Evolutionary conservation across 2,329 filamentous ascomycete species (phyloP).

Genomic region (Cephalotrichum gorgonifer): DNA sequence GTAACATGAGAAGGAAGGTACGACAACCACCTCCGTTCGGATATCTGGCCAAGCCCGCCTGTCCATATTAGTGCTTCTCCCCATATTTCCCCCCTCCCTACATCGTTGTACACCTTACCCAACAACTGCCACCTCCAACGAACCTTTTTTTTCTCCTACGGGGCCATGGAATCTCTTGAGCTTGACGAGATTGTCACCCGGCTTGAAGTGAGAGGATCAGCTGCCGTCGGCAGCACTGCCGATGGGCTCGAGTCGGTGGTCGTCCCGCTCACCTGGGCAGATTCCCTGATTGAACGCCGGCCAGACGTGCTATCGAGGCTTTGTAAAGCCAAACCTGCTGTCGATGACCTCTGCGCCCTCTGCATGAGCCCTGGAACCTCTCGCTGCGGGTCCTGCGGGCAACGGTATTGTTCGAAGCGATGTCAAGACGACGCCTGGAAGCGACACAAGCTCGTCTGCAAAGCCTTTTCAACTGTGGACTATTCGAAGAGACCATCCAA

Average conservation of each 20-base stretch:
- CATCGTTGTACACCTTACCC: too few species aligned
- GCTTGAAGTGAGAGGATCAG: too few species aligned
- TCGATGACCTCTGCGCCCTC: not conserved
- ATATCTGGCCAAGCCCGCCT: too few species aligned
- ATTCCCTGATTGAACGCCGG: not conserved
- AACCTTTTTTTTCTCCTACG: too few species aligned
- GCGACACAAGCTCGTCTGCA: not conserved
- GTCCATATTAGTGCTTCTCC: too few species aligned
- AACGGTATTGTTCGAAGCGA: not conserved
- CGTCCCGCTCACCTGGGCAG: not conserved
- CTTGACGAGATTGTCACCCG: too few species aligned
- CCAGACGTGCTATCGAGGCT: not conserved
- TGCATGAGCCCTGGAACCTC: not conserved
- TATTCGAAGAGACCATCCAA: not conserved
- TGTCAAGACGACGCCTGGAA: not conserved
- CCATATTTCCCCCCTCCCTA: too few species aligned
- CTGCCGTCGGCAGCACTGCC: not conserved
- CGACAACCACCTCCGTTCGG: not conserved
- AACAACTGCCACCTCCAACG: too few species aligned
- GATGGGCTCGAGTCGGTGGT: not conserved
- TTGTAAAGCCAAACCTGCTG: not conserved
- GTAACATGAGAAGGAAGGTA: not conserved
- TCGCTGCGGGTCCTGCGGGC: not conserved
- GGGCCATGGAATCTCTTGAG: too few species aligned
- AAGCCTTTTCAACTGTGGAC: not conserved